A percentile compares a stretch with the other conserved stretches of the same genome.
Evolutionary conservation across 2,329 filamentous ascomycete genomes (phyloP).

Genomic region (Calonectria ilicicola): DNA sequence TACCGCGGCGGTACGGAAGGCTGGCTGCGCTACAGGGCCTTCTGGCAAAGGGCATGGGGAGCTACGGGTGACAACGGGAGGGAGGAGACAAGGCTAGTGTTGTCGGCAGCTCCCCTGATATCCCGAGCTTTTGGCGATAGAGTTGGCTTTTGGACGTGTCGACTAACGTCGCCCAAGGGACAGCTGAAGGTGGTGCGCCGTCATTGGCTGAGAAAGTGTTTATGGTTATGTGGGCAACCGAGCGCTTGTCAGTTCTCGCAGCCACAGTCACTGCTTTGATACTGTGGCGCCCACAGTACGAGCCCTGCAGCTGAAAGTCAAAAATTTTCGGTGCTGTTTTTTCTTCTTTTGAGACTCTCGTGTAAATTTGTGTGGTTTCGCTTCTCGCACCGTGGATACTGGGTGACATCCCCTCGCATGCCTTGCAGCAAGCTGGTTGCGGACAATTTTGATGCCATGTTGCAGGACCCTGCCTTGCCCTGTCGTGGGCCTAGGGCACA

Average conservation of each 20-base stretch:
- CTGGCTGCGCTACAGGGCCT: neutral
- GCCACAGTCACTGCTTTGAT: neutral
- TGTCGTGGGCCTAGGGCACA: conserved; percentile 1
- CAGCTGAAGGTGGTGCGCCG: neutral
- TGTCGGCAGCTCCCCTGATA: neutral
- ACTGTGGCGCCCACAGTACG: neutral
- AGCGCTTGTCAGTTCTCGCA: neutral
- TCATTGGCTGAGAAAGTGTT: neutral
- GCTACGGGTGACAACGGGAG: neutral
- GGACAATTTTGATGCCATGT: conserved; percentile 8
- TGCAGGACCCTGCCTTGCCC: neutral
- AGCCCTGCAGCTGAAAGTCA: neutral
- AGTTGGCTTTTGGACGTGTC: neutral
- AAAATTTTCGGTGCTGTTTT: neutral
- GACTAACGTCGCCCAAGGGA: neutral
- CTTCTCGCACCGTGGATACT: conserved; percentile 5
- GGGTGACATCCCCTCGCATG: conserved; percentile 2
- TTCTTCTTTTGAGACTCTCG: neutral
- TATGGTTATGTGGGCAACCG: neutral
- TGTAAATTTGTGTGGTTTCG: neutral
- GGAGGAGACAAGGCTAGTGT: neutral
- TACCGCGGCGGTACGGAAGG: conserved; percentile 17
- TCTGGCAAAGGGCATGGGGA: neutral
- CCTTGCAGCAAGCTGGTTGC: conserved; percentile 17
- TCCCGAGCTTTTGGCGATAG: neutral